phyloP scores from a whole-genome alignment of 208 protist genomes.

The Wallacemonas collosoma region DNA sequence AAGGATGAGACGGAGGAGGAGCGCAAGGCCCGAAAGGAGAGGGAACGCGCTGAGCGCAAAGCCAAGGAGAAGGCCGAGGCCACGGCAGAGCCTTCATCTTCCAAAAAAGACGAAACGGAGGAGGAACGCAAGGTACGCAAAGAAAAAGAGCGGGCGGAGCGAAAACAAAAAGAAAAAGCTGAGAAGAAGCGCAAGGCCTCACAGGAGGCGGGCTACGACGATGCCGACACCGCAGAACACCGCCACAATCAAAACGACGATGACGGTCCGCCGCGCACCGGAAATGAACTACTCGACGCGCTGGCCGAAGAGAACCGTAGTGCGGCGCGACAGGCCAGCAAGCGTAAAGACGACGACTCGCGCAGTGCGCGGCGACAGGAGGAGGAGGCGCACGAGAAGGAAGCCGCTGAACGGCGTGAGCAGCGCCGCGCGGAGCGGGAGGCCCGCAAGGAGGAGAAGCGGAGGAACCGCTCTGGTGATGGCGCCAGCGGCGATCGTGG shows the following conservation, averaged over 20 bases:
- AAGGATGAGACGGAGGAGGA: conserved; percentile 50
- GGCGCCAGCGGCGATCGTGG: conserved; percentile 21
- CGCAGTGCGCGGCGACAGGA: neutral
- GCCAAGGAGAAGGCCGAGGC: conserved; percentile 27
- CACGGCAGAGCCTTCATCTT: neutral
- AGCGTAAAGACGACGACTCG: conserved; percentile 5
- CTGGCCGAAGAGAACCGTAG: conserved; percentile 55
- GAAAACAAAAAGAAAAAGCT: neutral
- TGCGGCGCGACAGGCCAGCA: conserved; percentile 20
- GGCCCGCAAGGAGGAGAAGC: conserved; percentile 19
- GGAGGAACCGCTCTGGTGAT: conserved; percentile 17
- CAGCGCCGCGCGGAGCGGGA: conserved; percentile 23
- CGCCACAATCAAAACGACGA: neutral
- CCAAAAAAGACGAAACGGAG: conserved; percentile 31
- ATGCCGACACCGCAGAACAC: conserved; percentile 4
- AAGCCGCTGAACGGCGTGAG: conserved; percentile 20
- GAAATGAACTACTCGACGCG: conserved; percentile 35
- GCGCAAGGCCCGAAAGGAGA: conserved; percentile 43
- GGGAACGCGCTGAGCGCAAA: conserved; percentile 29
- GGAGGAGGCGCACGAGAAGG: conserved; percentile 7
- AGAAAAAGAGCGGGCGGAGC: conserved; percentile 36
- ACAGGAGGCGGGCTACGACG: neutral
- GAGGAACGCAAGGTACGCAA: conserved; percentile 42
- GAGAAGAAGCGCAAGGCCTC: conserved; percentile 4
- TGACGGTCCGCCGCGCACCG: neutral